These are phyloP conservation scores for Cladosporium sp. DNA, from an alignment of 2,329 filamentous ascomycete genomes.

Conservation along the genomic window DNA sequence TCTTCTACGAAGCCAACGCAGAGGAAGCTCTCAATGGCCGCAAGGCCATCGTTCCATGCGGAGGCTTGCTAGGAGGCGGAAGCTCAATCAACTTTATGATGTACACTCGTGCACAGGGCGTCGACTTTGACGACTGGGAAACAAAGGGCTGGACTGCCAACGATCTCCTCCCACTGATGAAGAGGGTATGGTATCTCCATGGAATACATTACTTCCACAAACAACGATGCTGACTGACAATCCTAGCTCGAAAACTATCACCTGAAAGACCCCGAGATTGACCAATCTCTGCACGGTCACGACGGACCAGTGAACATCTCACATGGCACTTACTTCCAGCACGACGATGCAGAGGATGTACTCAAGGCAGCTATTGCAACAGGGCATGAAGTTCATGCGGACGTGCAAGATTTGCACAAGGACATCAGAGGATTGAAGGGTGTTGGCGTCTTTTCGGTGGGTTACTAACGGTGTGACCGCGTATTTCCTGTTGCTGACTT, in stretches of 20 bases:
- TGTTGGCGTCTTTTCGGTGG: constrained; percentile 7
- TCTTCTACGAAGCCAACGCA: constrained; percentile 53
- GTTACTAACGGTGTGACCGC: not conserved
- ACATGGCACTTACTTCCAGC: constrained; percentile 20
- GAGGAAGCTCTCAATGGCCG: constrained; percentile 47
- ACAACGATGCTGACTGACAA: not conserved
- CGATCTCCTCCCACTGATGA: constrained; percentile 27
- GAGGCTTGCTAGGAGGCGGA: constrained; percentile 62
- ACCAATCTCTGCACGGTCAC: constrained; percentile 24
- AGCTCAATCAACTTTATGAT: constrained; percentile 42
- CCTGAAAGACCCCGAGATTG: constrained; percentile 18
- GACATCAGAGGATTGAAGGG: constrained; percentile 28
- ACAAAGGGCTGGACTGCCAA: constrained; percentile 26
- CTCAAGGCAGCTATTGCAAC: constrained; percentile 50
- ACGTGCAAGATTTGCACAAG: constrained; percentile 28
- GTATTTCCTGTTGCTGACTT: not conserved
- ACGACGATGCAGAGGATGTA: constrained; percentile 44
- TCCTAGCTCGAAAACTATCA: constrained; percentile 29
- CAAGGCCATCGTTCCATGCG: constrained; percentile 44
- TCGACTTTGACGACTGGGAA: constrained; percentile 29
- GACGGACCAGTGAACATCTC: constrained; percentile 25
- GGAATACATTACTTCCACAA: not conserved
- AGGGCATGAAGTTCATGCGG: constrained; percentile 7
- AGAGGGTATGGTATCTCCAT: constrained; percentile 12
- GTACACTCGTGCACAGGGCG: constrained; percentile 27